A percentile compares a stretch with the other conserved stretches of the same genome.
Conservation (phyloP, 345 rosid genomes). For the Carallia pectinifolia region DNA sequence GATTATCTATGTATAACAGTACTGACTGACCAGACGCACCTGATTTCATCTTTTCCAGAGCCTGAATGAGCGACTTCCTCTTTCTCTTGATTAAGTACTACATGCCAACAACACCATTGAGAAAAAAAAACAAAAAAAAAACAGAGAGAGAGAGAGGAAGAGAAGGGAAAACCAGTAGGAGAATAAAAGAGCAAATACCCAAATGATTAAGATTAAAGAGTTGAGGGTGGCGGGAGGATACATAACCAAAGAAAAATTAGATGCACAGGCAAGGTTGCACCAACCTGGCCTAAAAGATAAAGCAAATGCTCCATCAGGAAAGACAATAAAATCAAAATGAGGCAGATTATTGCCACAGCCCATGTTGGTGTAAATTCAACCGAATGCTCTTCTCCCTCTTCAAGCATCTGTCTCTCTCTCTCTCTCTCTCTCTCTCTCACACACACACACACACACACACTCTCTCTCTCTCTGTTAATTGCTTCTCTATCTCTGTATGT, state of each 20-base stretch:
- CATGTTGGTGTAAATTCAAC: slow-evolving; percentile 73
- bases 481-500: too few relatives aligned
- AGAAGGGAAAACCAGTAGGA: not conserved
- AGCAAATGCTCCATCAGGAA: slow-evolving; percentile 56
- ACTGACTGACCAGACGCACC: slow-evolving; percentile 30
- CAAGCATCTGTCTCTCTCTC: slow-evolving; percentile 15
- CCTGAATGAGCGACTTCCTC: slow-evolving; percentile 59
- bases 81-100: slow-evolving; percentile 57
- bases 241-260: too few relatives aligned
- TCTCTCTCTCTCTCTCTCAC: not conserved
- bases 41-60: slow-evolving; percentile 80
- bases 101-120: not conserved
- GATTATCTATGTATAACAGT: too few relatives aligned
- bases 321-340: slow-evolving; percentile 52
- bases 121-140: not conserved
- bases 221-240: too few relatives aligned
- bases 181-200: too few relatives aligned
- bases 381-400: slow-evolving; percentile 29
- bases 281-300: slow-evolving; percentile 53
- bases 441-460: not conserved
- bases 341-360: slow-evolving; percentile 82
- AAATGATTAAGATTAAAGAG: too few relatives aligned
- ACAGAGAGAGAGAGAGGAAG: too few relatives aligned
- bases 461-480: not conserved
- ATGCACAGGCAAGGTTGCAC: not conserved